Percentiles rank a stretch among this genome's conserved stretches.
Evolutionary conservation across 768 basidiomycete species (phyloP).

Genomic region (Kwoniella newhampshirensis): DNA sequence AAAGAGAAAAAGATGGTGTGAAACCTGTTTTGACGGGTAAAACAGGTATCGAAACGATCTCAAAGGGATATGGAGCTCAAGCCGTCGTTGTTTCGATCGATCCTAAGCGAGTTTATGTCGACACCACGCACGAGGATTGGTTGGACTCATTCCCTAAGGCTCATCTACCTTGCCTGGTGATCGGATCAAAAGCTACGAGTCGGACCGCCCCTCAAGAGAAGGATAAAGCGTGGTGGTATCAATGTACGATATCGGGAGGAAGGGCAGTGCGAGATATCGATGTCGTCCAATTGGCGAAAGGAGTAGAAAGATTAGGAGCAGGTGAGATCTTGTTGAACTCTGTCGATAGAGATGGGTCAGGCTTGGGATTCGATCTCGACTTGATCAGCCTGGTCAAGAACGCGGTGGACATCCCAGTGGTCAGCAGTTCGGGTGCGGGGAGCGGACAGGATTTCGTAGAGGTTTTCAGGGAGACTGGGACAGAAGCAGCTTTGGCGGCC

Average conservation of each 20-base stretch:
- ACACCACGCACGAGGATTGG: slow-evolving; percentile 54
- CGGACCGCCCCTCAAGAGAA: slow-evolving; percentile 60
- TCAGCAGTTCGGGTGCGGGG: slow-evolving; percentile 94
- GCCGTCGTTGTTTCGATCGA: slow-evolving; percentile 98
- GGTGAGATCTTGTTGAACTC: slow-evolving; percentile 94
- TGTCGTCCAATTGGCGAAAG: slow-evolving; percentile 83
- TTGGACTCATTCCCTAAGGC: slow-evolving; percentile 51
- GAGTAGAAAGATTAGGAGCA: slow-evolving; percentile 86
- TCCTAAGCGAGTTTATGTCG: slow-evolving; percentile 80
- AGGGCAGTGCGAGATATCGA: slow-evolving; percentile 79
- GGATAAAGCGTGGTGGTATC: slow-evolving; percentile 94
- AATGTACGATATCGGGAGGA: slow-evolving; percentile 94
- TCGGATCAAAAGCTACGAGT: slow-evolving; percentile 49
- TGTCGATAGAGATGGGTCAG: slow-evolving; percentile 93
- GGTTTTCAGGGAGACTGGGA: slow-evolving; percentile 74
- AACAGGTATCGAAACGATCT: slow-evolving; percentile 91
- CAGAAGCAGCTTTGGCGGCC: slow-evolving; percentile 90
- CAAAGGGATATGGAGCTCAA: slow-evolving; percentile 84
- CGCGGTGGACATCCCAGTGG: slow-evolving; percentile 82
- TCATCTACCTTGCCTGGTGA: slow-evolving; percentile 57
- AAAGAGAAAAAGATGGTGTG: slow-evolving; percentile 54
- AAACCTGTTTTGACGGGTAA: slow-evolving; percentile 57
- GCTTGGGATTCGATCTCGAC: slow-evolving; percentile 84
- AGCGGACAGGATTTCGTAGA: slow-evolving; percentile 76
- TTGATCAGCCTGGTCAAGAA: slow-evolving; percentile 72